These are phyloP conservation scores for Geotrichum europaeum DNA, from an alignment of 1,139 yeast species.

Conservation along the genomic window DNA sequence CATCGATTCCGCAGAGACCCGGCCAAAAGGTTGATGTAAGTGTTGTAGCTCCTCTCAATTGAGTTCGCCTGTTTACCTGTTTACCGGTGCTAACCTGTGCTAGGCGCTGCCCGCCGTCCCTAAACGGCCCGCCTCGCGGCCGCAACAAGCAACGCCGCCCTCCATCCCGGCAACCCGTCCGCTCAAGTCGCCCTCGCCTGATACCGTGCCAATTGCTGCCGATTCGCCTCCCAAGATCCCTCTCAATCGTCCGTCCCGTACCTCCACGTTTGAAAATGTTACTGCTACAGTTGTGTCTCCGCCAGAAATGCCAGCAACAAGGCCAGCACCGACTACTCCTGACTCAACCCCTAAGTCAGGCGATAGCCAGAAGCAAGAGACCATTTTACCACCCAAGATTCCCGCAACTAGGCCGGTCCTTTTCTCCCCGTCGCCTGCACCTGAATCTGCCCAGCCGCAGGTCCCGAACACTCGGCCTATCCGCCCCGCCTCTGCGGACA, in stretches of 20 bases:
- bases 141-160: not conserved
- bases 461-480: not conserved
- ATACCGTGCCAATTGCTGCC: not conserved
- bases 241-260: not conserved
- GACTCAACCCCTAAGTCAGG: not conserved
- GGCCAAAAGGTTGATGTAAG: slow-evolving; percentile 3
- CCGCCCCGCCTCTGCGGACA: not conserved
- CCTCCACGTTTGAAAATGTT: not conserved
- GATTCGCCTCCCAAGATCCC: not conserved
- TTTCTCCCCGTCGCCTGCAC: not conserved
- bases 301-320: not conserved
- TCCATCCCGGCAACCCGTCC: not conserved
- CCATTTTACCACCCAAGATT: not conserved
- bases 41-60: not conserved
- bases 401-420: not conserved
- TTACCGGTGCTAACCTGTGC: not conserved
- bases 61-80: not conserved
- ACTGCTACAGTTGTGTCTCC: not conserved
- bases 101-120: slow-evolving; percentile 4
- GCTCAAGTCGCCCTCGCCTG: not conserved
- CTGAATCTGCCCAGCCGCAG: not conserved
- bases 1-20: slow-evolving; percentile 8
- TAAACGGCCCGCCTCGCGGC: slow-evolving; percentile 2
- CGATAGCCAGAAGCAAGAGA: not conserved
- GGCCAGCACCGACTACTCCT: not conserved